Conservation (phyloP, 345 rosid genomes). For the Rhodamnia argentea region DNA sequence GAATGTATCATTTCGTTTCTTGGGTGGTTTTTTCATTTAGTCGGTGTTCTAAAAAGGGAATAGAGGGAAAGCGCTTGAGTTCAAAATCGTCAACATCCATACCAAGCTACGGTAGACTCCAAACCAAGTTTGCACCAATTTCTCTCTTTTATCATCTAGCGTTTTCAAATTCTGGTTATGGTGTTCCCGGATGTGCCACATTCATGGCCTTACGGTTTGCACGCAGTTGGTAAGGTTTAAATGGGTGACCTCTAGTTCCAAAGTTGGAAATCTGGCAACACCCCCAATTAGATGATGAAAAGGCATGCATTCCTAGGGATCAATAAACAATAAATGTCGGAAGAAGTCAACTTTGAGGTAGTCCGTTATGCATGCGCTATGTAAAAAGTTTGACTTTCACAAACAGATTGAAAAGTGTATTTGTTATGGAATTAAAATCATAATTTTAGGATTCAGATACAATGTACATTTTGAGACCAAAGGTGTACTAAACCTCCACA, state of each 20-base stretch:
- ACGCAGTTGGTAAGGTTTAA: background rate
- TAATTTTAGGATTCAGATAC: background rate
- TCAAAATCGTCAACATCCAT: too few species aligned
- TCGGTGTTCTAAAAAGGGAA: too few species aligned
- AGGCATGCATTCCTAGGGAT: background rate
- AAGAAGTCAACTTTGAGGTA: background rate
- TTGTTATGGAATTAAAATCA: background rate
- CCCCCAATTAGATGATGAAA: background rate
- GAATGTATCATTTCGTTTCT: too few species aligned
- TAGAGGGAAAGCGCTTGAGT: too few species aligned
- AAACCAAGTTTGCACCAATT: too few species aligned
- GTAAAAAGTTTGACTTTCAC: too few species aligned
- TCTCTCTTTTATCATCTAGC: too few species aligned
- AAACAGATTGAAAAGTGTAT: background rate
- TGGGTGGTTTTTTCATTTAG: too few species aligned
- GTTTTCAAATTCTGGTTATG: too few species aligned
- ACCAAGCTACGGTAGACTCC: too few species aligned
- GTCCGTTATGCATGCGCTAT: too few species aligned
- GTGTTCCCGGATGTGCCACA: too few species aligned
- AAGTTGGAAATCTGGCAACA: background rate
- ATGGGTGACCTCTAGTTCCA: background rate
- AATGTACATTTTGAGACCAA: background rate
- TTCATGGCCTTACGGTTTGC: background rate
- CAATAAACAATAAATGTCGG: background rate
- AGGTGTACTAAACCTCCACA: background rate